Evolutionary conservation across 2,329 filamentous ascomycete species (phyloP), one percentile per base, ranked within the genome.

Genomic region (Penicillium sclerotiorum): DNA sequence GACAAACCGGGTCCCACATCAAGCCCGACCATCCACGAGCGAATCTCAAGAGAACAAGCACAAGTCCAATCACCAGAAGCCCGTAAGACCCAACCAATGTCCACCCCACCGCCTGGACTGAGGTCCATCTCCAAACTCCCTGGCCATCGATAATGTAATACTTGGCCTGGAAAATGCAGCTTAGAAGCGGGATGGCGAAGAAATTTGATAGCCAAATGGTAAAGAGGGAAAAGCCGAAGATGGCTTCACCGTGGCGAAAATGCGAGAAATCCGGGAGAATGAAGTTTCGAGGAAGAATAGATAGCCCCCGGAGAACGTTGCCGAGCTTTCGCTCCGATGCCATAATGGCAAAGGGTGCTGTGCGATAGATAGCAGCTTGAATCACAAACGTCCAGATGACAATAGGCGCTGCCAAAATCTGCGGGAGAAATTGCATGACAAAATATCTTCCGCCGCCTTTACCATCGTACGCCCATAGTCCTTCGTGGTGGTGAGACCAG

Each of bases 351-450:
- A 95, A 95, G 0, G 92, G 92, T 32, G 88, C 76, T 11, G 89
- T 81, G 50, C 93, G 85, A 56, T 88, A 84, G n/a, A 91, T 80
- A 3, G 91, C 84, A 1, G 81, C 79, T 59, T 90, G 81, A 32
- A 96, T 77, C 57, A 85, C 82, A 61, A 95, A 86, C 1, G 89
- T 80, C 77, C 89, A 95, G 6, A 96, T 68, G 38, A 94, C 77
- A 28, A 95, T 73, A 11, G 86, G 58, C 17, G 84, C 84, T 0
- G 86, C 89, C 12, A 95, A 65, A 0, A 95, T 74, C 49, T 91
- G 90, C 2, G 93, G 92, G 1, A 96, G 74, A 56, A 95, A 89
- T 53, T 90, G 83, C 68, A 95, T 94, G 39, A 95, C 71, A 67
- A 96, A 96, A 71, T 95, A 96, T 57, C 85, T 80, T 8, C 79